A percentile compares a stretch with the other conserved stretches of the same genome.
phyloP scores from a whole-genome alignment of 805 yeast genomes.

The Starmerella scarabaei region DNA sequence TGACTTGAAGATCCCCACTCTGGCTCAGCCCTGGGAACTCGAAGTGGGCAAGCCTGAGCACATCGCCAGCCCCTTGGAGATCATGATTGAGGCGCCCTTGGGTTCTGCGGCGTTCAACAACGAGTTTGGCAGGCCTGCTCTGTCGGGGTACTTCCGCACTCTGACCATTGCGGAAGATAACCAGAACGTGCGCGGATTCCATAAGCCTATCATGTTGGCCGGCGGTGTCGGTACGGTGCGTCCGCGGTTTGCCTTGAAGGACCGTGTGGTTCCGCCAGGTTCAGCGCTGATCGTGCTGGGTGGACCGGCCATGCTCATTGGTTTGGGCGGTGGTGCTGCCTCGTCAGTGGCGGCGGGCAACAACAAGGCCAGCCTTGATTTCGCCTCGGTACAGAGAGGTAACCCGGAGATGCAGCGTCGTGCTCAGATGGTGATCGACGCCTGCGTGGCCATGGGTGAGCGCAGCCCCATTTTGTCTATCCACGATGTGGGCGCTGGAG shows the following conservation, averaged over 20 bases:
- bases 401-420: constrained; percentile 99
- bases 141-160: constrained; percentile 92
- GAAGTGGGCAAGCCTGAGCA: constrained; percentile 83
- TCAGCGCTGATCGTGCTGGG: constrained; percentile 86
- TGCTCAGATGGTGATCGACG: constrained; percentile 94
- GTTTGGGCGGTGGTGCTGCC: constrained; percentile 99
- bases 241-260: constrained; percentile 82
- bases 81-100: constrained; percentile 93
- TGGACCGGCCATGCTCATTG: constrained; percentile 95
- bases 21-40: constrained; percentile 90
- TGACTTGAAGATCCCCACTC: constrained; percentile 74
- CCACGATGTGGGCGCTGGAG: constrained; percentile 99
- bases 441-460: constrained; percentile 74
- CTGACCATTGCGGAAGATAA: constrained; percentile 62
- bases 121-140: constrained; percentile 97
- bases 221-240: constrained; percentile 98
- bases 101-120: constrained; percentile 98
- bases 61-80: constrained; percentile 83
- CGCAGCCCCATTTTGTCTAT: constrained; percentile 77
- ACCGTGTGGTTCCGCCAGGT: constrained; percentile 80
- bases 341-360: constrained; percentile 93
- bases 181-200: constrained; percentile 80
- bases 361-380: constrained; percentile 67
- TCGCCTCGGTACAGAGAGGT: constrained; percentile 98
- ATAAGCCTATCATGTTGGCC: constrained; percentile 97